Base-by-base conservation (phyloP, 257 asterid genomes). In the Capsicum chinense region DNA sequence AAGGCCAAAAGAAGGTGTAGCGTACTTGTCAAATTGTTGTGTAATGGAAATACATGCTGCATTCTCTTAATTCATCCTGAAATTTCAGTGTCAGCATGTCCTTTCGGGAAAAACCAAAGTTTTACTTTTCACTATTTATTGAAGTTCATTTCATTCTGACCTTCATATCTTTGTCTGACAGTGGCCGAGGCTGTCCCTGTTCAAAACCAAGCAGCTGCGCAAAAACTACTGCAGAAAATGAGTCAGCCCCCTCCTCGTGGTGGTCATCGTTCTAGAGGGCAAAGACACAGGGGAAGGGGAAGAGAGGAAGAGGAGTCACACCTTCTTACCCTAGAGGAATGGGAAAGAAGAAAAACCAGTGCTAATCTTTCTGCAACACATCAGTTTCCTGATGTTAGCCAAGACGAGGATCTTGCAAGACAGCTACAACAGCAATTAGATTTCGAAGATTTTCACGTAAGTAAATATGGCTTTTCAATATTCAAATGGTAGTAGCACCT, bases 201-300 rank as follows among this genome's bases (percentile, higher is more conserved):
- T 83, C 97, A 94, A 89, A 94, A 94, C 87, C 98, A 94, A 92
- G 94, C 85, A 78, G 97, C 97, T 85, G 97, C 98, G 13, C 98
- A 91, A 87, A 94, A 94, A 85, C 97, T 94, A 83, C 94, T 94
- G 68, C 98, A 92, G 92, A 93, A 88, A 87, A 88, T 91, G 87
- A 91, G 81, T 87, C 94, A 90, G 73, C 90, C 92, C 64, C 88
- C 86, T 85, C 86, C 86, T 86, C 86, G 60, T 16, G 88, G 62
- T 42, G 80, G 88, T 85, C 91, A 83, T 83, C 87, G 83, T 82
- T 82, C 85, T 44, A 90, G 93, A 87, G 86, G 89, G 60, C 93
- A 86, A 85, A 88, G 95, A 87, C 88, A 83, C 79, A 90, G 92
- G 83, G 92, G 94, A 87, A 90, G 84, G 68, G 92, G 79, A 63